phyloP scores from a whole-genome alignment of 768 basidiomycete species.

The Pleurotus cornucopiae region DNA sequence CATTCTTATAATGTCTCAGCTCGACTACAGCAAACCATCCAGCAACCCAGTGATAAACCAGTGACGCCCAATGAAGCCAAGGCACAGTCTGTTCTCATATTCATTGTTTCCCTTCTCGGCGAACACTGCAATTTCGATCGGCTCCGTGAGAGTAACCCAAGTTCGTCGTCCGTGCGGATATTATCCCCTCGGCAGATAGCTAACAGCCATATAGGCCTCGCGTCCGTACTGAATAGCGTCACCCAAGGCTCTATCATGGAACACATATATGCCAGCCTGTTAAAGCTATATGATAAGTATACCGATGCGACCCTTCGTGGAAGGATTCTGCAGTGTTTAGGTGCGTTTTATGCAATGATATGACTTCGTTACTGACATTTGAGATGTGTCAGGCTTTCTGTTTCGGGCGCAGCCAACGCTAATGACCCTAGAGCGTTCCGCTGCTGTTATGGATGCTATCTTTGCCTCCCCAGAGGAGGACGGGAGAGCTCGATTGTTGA shows the following conservation, averaged over 20 bases:
- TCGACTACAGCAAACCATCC: slow-evolving; percentile 60
- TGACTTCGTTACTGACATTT: too few relatives aligned
- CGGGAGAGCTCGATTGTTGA: slow-evolving; percentile 66
- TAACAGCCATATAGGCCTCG: slow-evolving; percentile 38
- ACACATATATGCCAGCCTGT: slow-evolving; percentile 70
- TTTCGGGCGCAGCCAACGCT: slow-evolving; percentile 90
- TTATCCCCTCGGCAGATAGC: background rate
- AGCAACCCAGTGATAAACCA: slow-evolving; percentile 33
- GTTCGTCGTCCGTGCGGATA: slow-evolving; percentile 33
- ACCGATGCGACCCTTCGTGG: slow-evolving; percentile 53
- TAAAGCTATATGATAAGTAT: slow-evolving; percentile 70
- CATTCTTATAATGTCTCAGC: slow-evolving; percentile 26
- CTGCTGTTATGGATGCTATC: slow-evolving; percentile 84
- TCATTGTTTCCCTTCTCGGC: slow-evolving; percentile 80
- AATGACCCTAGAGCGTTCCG: slow-evolving; percentile 79
- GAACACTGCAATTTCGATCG: slow-evolving; percentile 89
- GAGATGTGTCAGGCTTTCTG: slow-evolving; percentile 61
- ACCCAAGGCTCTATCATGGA: slow-evolving; percentile 78
- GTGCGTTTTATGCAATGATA: slow-evolving; percentile 32
- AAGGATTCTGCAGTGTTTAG: slow-evolving; percentile 83
- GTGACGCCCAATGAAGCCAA: slow-evolving; percentile 47
- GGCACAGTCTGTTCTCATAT: slow-evolving; percentile 66
- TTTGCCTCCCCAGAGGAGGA: slow-evolving; percentile 76
- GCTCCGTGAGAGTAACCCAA: slow-evolving; percentile 55
- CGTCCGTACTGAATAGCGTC: slow-evolving; percentile 52